A percentile compares a stretch with the other conserved stretches of the same genome.
phyloP scores from a whole-genome alignment of 2,329 filamentous ascomycete genomes.

The Pseudofabraea citricarpa region DNA sequence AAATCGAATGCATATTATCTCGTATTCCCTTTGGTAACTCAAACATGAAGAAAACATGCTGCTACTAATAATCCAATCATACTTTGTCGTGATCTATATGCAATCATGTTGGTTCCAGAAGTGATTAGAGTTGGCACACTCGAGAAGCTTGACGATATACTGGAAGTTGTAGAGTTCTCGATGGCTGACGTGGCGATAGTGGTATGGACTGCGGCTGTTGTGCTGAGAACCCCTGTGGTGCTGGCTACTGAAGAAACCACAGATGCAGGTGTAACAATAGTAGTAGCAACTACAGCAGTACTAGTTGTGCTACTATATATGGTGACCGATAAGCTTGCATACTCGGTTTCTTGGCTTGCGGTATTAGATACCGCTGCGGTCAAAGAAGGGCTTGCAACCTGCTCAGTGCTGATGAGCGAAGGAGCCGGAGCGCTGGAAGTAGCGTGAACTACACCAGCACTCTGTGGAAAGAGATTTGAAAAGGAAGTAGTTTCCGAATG shows the following conservation, averaged over 20 bases:
- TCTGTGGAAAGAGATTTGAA: neutral
- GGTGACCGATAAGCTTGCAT: neutral
- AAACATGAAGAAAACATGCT: too few relatives aligned
- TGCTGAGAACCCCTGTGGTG: neutral
- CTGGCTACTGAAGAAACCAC: neutral
- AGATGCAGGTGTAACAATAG: neutral
- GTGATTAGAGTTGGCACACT: neutral
- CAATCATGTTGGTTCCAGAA: too few relatives aligned
- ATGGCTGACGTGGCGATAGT: neutral
- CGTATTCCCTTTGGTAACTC: too few relatives aligned
- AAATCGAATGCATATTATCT: too few relatives aligned
- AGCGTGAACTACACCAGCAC: neutral
- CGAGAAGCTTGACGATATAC: neutral
- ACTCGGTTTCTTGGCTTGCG: neutral
- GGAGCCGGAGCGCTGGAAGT: neutral
- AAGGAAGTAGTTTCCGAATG: neutral
- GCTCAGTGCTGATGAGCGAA: neutral
- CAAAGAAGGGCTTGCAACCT: neutral
- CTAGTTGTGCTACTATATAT: neutral
- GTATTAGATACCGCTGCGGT: neutral
- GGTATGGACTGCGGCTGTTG: neutral
- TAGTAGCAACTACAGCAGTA: neutral
- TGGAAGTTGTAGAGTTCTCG: neutral
- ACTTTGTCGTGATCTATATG: too few relatives aligned
- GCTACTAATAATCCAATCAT: too few relatives aligned